phyloP scores from a whole-genome alignment of 441 rosid species.

The Aleurites moluccanus region DNA sequence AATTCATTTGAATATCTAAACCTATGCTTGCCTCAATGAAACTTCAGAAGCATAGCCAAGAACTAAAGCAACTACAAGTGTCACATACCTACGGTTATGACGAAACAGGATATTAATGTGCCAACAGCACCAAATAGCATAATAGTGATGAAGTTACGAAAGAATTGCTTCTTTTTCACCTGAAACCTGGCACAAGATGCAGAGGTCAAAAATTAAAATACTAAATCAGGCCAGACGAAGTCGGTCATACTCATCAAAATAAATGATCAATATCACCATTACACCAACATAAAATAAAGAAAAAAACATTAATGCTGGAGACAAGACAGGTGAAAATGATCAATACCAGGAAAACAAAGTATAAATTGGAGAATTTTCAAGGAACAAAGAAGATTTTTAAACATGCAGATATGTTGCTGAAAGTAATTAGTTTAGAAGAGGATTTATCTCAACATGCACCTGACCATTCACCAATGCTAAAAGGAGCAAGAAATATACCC shows the following conservation, averaged over 20 bases:
- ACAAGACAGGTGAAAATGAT: background rate
- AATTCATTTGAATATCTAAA: background rate
- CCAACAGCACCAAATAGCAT: conserved; percentile 81
- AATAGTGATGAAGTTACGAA: conserved; percentile 81
- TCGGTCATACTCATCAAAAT: background rate
- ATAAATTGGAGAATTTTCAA: background rate
- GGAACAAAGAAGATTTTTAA: background rate
- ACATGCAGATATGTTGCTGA: background rate
- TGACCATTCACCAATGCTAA: background rate
- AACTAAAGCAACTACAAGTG: conserved; percentile 2
- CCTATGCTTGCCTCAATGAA: background rate
- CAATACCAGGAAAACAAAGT: background rate
- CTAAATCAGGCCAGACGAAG: background rate
- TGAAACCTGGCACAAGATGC: conserved; percentile 59
- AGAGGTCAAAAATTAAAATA: conserved; percentile 15
- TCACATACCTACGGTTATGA: conserved; percentile 63
- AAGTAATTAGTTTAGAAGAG: background rate
- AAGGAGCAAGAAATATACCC: conserved; percentile 56
- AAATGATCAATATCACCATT: background rate
- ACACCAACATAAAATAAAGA: background rate
- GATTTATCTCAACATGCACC: background rate
- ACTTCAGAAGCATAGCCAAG: conserved; percentile 3
- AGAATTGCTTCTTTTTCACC: conserved; percentile 93
- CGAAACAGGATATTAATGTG: conserved; percentile 58
- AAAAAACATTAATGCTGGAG: background rate